Evolutionary conservation across 306 rosid genomes (phyloP).

Genomic region (Cotoneaster glaucophyllus): DNA sequence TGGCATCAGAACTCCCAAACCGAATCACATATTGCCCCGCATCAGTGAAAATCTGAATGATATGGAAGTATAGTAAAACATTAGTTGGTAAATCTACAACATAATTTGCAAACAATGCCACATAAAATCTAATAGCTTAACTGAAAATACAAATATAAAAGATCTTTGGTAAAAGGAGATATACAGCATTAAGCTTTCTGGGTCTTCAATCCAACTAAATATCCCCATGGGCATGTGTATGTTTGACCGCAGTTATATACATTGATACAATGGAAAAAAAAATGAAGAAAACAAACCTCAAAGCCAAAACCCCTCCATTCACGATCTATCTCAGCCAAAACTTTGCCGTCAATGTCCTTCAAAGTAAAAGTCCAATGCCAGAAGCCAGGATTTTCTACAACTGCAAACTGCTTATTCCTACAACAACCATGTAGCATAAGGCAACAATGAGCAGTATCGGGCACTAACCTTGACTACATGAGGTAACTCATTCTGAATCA

Average conservation of each 20-base stretch:
- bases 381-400: conserved; percentile 94
- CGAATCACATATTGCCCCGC: conserved; percentile 95
- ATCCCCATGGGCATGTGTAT: background rate
- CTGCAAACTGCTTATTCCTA: conserved; percentile 83
- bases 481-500: background rate
- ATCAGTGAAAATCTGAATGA: conserved; percentile 77
- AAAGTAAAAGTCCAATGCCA: conserved; percentile 97
- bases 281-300: conserved; percentile 51
- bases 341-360: conserved; percentile 69
- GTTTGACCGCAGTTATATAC: background rate
- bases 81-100: background rate
- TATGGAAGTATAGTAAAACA: background rate
- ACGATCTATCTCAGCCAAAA: conserved; percentile 87
- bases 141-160: background rate
- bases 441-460: background rate
- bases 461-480: background rate
- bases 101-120: background rate
- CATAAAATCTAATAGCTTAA: background rate
- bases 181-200: background rate
- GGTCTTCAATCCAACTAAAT: background rate
- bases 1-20: conserved; percentile 72
- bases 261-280: background rate
- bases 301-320: conserved; percentile 98
- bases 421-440: background rate
- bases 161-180: background rate